phyloP scores from a whole-genome alignment of 2,329 filamentous ascomycete genomes.

The Moelleriella libera region DNA sequence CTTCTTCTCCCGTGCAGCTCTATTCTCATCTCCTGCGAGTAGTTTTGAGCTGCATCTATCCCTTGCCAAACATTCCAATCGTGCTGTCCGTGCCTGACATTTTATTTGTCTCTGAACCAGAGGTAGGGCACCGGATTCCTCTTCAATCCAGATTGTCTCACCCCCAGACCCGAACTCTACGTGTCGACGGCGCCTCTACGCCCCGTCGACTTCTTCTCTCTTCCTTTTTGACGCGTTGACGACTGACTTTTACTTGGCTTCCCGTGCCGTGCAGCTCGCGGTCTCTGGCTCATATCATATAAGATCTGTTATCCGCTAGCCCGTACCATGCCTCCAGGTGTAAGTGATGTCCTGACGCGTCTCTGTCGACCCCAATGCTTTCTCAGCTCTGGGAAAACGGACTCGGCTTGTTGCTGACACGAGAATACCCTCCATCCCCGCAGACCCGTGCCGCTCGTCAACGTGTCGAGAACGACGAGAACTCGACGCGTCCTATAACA shows the following conservation, averaged over 20 bases:
- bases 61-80: slow-evolving; percentile 21
- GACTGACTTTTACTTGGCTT: slow-evolving; percentile 5
- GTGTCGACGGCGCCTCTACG: slow-evolving; percentile 4
- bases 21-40: slow-evolving; percentile 3
- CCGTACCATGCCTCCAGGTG: slow-evolving; percentile 20
- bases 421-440: neutral
- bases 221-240: slow-evolving; percentile 7
- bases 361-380: neutral
- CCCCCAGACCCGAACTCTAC: slow-evolving; percentile 3
- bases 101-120: slow-evolving; percentile 16
- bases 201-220: slow-evolving; percentile 1
- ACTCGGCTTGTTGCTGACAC: slow-evolving; percentile 5
- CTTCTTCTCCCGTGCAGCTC: slow-evolving; percentile 1
- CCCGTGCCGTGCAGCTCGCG: slow-evolving; percentile 3
- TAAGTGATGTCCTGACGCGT: slow-evolving; percentile 10
- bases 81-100: slow-evolving; percentile 15
- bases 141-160: slow-evolving; percentile 16
- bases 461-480: slow-evolving; percentile 90
- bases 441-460: slow-evolving; percentile 58
- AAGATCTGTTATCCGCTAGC: slow-evolving; percentile 9
- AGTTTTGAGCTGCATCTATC: slow-evolving; percentile 13
- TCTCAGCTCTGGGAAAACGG: slow-evolving; percentile 9
- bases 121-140: slow-evolving; percentile 20
- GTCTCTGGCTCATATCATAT: slow-evolving; percentile 6
- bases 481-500: slow-evolving; percentile 69